Conservation (phyloP, 169 alveolate genomes). For the Amoebophrya sp. region DNA sequence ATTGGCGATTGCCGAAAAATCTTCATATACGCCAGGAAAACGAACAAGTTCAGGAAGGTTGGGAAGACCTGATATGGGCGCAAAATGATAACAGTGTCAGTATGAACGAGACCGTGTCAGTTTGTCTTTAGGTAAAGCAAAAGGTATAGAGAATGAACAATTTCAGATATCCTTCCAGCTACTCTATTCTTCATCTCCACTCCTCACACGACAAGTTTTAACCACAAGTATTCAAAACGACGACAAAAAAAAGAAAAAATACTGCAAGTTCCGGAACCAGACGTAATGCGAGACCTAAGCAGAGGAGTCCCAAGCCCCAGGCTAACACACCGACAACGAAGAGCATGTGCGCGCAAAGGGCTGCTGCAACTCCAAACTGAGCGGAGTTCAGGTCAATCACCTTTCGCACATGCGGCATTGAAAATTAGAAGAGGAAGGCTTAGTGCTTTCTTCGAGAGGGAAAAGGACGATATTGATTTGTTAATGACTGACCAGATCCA, state of each 20-base stretch:
- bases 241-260: background rate
- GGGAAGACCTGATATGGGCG: background rate
- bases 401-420: background rate
- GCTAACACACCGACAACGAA: background rate
- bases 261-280: background rate
- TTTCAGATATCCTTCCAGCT: too few relatives aligned
- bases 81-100: too few relatives aligned
- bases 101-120: too few relatives aligned
- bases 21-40: background rate
- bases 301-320: background rate
- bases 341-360: background rate
- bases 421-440: too few relatives aligned
- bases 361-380: background rate
- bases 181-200: too few relatives aligned
- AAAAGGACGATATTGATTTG: too few relatives aligned
- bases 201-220: too few relatives aligned
- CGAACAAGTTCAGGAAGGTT: background rate
- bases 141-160: too few relatives aligned
- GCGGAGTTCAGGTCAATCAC: background rate
- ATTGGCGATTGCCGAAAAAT: background rate
- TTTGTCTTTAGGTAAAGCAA: too few relatives aligned
- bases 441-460: too few relatives aligned
- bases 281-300: background rate
- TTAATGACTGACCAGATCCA: too few relatives aligned
- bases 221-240: too few relatives aligned